phyloP scores from a whole-genome alignment of 495 filamentous ascomycete species.

The Talaromyces adpressus region DNA sequence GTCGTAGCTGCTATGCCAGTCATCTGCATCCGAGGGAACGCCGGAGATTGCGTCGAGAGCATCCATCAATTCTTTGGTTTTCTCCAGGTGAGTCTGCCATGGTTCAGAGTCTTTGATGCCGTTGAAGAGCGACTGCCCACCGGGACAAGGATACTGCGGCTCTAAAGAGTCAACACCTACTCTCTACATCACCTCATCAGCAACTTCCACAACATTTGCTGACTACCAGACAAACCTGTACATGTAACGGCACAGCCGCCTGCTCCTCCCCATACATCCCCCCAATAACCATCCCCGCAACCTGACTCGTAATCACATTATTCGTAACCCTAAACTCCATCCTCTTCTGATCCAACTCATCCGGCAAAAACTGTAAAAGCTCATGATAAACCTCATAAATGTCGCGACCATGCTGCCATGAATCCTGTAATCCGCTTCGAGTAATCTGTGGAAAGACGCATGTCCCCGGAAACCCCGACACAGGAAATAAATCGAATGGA shows the following conservation, averaged over 20 bases:
- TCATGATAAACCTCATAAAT: constrained; percentile 57
- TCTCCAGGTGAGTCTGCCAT: constrained; percentile 54
- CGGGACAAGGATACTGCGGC: constrained; percentile 52
- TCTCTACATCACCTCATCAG: background rate
- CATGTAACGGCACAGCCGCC: constrained; percentile 33
- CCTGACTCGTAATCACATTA: constrained; percentile 65
- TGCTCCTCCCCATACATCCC: constrained; percentile 45
- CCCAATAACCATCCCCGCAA: constrained; percentile 55
- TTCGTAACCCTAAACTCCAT: constrained; percentile 57
- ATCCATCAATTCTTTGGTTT: constrained; percentile 39
- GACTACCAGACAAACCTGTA: constrained; percentile 17
- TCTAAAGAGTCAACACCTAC: constrained; percentile 52
- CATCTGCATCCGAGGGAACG: constrained; percentile 40
- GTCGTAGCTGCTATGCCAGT: constrained; percentile 58
- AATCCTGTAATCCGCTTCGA: constrained; percentile 53
- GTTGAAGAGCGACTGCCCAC: constrained; percentile 34
- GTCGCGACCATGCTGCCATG: constrained; percentile 59
- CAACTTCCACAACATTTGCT: constrained; percentile 7
- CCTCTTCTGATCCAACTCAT: constrained; percentile 25
- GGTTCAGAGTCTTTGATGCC: constrained; percentile 34
- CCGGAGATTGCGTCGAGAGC: constrained; percentile 54
- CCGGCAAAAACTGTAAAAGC: constrained; percentile 51
- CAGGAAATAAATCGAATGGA: constrained; percentile 36
- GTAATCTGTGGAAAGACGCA: constrained; percentile 72
- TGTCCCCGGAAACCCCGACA: constrained; percentile 50